These are phyloP conservation scores for Aschersonia sp. DNA, from an alignment of 2,329 filamentous ascomycete species.

Conservation along the genomic window DNA sequence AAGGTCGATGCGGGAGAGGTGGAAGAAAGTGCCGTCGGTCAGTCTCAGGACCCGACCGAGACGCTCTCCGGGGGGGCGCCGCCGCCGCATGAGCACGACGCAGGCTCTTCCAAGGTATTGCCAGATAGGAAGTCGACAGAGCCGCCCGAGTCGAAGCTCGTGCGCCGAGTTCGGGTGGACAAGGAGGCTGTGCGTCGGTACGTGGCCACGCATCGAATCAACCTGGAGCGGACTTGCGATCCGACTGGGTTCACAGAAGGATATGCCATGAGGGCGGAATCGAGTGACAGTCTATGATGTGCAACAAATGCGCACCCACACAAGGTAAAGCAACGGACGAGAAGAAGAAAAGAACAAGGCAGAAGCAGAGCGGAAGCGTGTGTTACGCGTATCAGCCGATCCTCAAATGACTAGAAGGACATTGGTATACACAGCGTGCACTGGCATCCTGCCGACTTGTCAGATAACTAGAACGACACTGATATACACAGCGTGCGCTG, in stretches of 20 bases:
- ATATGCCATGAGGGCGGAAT: constrained; percentile 27
- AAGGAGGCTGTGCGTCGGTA: constrained; percentile 49
- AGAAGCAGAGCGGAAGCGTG: too few relatives aligned
- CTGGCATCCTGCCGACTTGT: too few relatives aligned
- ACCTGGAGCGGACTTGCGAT: constrained; percentile 53
- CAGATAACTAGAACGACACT: too few relatives aligned
- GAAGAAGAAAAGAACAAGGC: neutral
- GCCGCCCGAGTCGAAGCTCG: constrained; percentile 8
- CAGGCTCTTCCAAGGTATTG: too few relatives aligned
- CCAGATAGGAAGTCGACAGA: neutral
- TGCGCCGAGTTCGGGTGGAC: constrained; percentile 35
- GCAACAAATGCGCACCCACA: too few relatives aligned
- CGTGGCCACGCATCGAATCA: constrained; percentile 47
- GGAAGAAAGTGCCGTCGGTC: constrained; percentile 8
- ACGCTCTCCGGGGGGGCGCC: too few relatives aligned
- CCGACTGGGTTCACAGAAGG: constrained; percentile 59
- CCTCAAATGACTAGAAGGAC: too few relatives aligned
- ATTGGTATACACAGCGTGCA: too few relatives aligned
- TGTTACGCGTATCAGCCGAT: too few relatives aligned
- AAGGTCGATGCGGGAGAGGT: constrained; percentile 3
- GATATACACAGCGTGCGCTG: too few relatives aligned
- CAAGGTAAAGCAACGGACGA: neutral
- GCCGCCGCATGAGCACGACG: too few relatives aligned
- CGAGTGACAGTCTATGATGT: neutral
- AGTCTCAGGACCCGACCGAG: too few relatives aligned